phyloP scores from a whole-genome alignment of 768 basidiomycete species.

The Cantharellus cinnabarinus region DNA sequence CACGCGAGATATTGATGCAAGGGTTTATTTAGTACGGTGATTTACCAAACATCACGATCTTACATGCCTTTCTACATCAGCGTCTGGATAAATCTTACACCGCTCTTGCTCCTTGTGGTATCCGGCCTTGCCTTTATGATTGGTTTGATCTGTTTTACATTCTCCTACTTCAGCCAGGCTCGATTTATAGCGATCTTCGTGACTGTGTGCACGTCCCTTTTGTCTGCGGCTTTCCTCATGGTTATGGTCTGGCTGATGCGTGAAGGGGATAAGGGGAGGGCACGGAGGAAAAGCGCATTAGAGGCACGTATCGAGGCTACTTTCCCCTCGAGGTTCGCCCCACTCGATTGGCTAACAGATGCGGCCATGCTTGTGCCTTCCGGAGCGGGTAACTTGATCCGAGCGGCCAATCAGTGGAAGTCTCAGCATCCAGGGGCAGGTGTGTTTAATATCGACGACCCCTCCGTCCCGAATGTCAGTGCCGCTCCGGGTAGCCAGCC shows the following conservation, averaged over 20 bases:
- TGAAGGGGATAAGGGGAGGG: slow-evolving; percentile 3
- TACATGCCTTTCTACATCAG: slow-evolving; percentile 5
- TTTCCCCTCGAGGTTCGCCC: no score
- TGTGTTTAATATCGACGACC: no score
- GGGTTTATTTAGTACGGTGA: neutral
- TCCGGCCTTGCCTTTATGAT: slow-evolving; percentile 5
- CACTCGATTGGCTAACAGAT: no score
- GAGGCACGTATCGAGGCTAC: no score
- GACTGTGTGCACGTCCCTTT: slow-evolving; percentile 3
- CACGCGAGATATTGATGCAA: neutral
- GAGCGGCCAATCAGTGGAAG: no score
- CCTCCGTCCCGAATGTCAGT: no score
- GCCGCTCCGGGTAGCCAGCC: no score
- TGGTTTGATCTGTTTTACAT: slow-evolving; percentile 5
- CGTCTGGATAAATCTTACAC: slow-evolving; percentile 6
- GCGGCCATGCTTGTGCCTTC: no score
- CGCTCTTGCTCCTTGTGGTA: slow-evolving; percentile 6
- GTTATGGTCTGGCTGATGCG: slow-evolving; percentile 4
- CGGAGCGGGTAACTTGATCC: no score
- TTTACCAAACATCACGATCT: neutral
- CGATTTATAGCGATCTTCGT: neutral
- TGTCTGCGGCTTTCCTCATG: slow-evolving; percentile 1
- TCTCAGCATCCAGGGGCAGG: no score
- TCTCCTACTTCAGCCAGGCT: neutral
- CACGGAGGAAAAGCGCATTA: slow-evolving; percentile 14